Conservation (phyloP, 179 eudicot genomes). For the Spergularia azorica region DNA sequence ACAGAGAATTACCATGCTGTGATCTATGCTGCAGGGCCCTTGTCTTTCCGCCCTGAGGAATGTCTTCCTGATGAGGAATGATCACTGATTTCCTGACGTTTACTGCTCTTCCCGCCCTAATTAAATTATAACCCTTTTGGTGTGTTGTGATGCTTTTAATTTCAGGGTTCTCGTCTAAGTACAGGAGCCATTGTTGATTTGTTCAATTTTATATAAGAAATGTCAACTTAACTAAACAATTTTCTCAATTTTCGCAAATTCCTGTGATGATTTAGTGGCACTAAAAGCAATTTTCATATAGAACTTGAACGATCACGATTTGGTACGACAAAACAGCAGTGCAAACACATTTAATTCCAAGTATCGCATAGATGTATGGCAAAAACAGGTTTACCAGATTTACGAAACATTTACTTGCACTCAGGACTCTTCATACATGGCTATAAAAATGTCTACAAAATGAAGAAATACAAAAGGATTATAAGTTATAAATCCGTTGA, state of each 20-base stretch:
- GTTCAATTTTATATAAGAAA: constrained; percentile 1
- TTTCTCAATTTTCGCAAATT: background rate
- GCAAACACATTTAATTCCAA: too few species aligned
- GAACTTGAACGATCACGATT: background rate
- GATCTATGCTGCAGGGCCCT: constrained; percentile 66
- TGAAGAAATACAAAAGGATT: background rate
- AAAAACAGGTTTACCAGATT: background rate
- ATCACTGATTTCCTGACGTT: background rate
- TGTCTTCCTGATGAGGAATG: constrained; percentile 50
- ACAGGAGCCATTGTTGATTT: constrained; percentile 21
- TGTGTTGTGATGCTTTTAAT: constrained; percentile 26
- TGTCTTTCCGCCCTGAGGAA: constrained; percentile 67
- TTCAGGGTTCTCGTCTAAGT: constrained; percentile 20
- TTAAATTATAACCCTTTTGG: background rate
- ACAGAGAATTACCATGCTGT: constrained; percentile 56
- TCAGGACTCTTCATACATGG: background rate
- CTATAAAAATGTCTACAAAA: background rate
- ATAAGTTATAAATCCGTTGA: constrained; percentile 14
- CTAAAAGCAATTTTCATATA: too few species aligned
- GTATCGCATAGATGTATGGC: background rate
- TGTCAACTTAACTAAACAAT: constrained; percentile 1
- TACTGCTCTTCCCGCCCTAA: background rate
- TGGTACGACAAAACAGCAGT: too few species aligned
- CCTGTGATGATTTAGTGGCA: background rate
- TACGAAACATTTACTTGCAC: background rate